A percentile compares a stretch with the other conserved stretches of the same genome.
phyloP scores from a whole-genome alignment of 345 rosid species.

The Cochlearia excelsa region DNA sequence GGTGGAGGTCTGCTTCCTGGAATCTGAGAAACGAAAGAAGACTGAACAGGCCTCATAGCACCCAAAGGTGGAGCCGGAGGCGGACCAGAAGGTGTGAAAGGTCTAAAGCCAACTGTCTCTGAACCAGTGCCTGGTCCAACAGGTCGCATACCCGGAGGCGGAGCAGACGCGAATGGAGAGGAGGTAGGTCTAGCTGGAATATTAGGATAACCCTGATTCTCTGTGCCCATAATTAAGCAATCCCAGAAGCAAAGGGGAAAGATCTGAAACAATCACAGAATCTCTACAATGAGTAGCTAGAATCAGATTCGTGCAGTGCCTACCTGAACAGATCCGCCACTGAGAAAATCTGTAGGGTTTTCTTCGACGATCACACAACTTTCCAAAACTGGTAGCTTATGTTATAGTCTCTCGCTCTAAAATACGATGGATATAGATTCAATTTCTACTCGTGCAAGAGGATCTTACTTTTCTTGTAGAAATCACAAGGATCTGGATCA shows the following conservation, averaged over 20 bases:
- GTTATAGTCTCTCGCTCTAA: not conserved
- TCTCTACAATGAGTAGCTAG: not conserved
- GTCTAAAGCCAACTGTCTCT: conserved; percentile 47
- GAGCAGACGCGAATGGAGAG: conserved; percentile 61
- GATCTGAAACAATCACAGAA: not conserved
- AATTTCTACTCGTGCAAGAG: conserved; percentile 12
- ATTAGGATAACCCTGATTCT: conserved; percentile 61
- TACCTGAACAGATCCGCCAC: conserved; percentile 13
- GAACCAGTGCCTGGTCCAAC: conserved; percentile 52
- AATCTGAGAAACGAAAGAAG: conserved; percentile 29
- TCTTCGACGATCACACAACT: not conserved
- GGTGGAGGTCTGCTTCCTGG: conserved; percentile 36
- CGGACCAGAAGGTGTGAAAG: conserved; percentile 45
- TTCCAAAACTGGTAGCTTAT: not conserved
- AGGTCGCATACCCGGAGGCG: conserved; percentile 55
- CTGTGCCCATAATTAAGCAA: conserved; percentile 52
- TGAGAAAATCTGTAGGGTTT: not conserved
- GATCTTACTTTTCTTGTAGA: conserved; percentile 15
- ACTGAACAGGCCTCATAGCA: conserved; percentile 47
- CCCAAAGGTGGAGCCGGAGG: conserved; percentile 40
- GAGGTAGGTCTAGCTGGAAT: conserved; percentile 51
- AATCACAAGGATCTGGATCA: conserved; percentile 31
- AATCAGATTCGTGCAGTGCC: conserved; percentile 1
- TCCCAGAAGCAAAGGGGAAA: not conserved
- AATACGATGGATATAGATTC: too few relatives aligned